Percentiles rank a stretch among this genome's conserved stretches.
Conservation (phyloP, 2,329 filamentous ascomycete species). For the Trichoderma citrinoviride region DNA sequence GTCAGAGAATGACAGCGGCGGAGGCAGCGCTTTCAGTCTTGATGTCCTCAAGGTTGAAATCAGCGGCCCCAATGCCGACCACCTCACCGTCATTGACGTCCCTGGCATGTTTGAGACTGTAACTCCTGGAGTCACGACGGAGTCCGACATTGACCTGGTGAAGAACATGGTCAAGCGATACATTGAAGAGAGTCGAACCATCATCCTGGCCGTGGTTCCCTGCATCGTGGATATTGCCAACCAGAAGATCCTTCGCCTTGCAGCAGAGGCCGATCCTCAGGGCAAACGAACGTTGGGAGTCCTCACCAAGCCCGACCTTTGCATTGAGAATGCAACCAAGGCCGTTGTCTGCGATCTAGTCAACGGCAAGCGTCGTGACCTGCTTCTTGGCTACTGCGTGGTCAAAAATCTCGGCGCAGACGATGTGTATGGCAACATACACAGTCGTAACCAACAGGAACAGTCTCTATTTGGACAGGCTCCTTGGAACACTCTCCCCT, state of each 20-base stretch:
- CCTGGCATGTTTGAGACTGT: conserved; percentile 49
- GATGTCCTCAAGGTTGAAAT: conserved; percentile 45
- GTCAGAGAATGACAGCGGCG: neutral
- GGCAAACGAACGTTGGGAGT: conserved; percentile 47
- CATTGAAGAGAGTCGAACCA: conserved; percentile 47
- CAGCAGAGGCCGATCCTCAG: conserved; percentile 38
- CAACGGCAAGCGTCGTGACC: conserved; percentile 38
- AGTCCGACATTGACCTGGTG: conserved; percentile 45
- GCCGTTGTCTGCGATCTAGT: conserved; percentile 43
- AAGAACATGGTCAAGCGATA: conserved; percentile 47
- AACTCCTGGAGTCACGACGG: conserved; percentile 41
- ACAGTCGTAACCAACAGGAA: conserved; percentile 36
- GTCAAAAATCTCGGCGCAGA: conserved; percentile 49
- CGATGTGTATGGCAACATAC: conserved; percentile 34
- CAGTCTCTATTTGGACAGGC: conserved; percentile 36
- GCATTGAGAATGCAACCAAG: conserved; percentile 41
- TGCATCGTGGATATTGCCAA: conserved; percentile 42
- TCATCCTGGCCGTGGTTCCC: conserved; percentile 48
- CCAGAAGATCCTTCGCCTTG: conserved; percentile 41
- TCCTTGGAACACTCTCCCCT: conserved; percentile 37
- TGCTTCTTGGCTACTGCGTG: conserved; percentile 49
- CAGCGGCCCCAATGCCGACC: conserved; percentile 42
- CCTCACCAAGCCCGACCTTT: conserved; percentile 60
- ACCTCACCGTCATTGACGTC: conserved; percentile 54
- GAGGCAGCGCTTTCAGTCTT: conserved; percentile 42